Conservation (phyloP, 345 rosid species). For the Eucalyptus camaldulensis region DNA sequence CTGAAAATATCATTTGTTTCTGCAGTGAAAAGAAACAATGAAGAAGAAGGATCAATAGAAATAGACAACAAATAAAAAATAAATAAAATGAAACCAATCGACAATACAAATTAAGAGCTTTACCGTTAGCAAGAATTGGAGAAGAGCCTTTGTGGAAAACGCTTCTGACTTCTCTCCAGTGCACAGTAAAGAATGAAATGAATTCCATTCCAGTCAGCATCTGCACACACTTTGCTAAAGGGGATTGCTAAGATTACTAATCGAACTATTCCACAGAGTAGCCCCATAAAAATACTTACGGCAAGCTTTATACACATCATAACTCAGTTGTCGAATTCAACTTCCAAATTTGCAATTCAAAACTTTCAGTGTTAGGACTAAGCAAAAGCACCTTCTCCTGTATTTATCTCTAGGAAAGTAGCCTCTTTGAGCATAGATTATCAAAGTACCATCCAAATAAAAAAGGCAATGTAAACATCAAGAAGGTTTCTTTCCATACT, state of each 20-base stretch:
- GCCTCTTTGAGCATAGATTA: not conserved
- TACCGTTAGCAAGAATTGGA: slow-evolving; percentile 71
- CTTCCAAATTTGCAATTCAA: not conserved
- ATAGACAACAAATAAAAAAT: not conserved
- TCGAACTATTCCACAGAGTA: too few species aligned
- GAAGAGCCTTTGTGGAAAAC: slow-evolving; percentile 39
- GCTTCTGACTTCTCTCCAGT: slow-evolving; percentile 62
- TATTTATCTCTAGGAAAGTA: not conserved
- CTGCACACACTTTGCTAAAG: too few species aligned
- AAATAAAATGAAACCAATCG: not conserved
- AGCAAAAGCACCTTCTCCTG: not conserved
- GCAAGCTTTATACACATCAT: not conserved
- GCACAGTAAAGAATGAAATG: slow-evolving; percentile 7
- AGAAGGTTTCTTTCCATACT: not conserved
- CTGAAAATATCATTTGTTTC: slow-evolving; percentile 92
- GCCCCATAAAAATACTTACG: too few species aligned
- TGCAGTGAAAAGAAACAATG: slow-evolving; percentile 10
- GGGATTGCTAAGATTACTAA: too few species aligned
- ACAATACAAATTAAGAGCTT: not conserved
- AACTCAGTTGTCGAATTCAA: not conserved
- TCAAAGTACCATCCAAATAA: too few species aligned
- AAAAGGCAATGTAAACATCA: too few species aligned
- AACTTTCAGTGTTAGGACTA: not conserved
- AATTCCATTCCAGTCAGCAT: too few species aligned
- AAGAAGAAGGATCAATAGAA: not conserved